Conservation (phyloP, 306 rosid genomes). For the Vigna radiata region DNA sequence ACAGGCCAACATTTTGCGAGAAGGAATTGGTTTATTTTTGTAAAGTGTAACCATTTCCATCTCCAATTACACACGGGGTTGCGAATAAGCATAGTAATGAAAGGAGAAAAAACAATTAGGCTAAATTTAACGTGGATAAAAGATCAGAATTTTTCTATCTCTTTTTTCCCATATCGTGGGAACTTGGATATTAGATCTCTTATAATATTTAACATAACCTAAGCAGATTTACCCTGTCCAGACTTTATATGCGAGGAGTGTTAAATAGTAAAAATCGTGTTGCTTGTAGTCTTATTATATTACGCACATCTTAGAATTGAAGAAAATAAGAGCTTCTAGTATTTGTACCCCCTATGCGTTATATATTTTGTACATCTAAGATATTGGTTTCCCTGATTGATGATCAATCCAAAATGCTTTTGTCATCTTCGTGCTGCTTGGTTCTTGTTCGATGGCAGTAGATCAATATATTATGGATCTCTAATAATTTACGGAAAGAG, state of each 20-base stretch:
- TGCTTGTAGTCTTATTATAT: not conserved
- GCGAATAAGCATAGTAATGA: constrained; percentile 12
- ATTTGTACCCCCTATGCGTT: not conserved
- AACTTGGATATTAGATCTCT: constrained; percentile 6
- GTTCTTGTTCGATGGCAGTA: not conserved
- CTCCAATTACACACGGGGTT: not conserved
- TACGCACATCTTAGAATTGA: not conserved
- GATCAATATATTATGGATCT: not conserved
- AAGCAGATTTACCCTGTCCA: constrained; percentile 5
- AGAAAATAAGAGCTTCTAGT: constrained; percentile 23
- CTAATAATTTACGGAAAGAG: constrained; percentile 12
- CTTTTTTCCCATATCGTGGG: not conserved
- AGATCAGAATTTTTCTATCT: not conserved
- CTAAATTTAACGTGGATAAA: constrained; percentile 3
- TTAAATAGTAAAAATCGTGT: not conserved
- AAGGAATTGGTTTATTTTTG: not conserved
- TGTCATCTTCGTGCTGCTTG: not conserved
- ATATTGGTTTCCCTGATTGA: not conserved
- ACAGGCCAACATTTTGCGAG: not conserved
- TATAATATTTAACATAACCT: not conserved
- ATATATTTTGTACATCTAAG: not conserved
- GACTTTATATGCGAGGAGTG: not conserved
- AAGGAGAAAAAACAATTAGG: constrained; percentile 2
- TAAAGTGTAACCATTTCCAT: not conserved
- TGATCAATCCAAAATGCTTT: constrained; percentile 6